phyloP scores from a whole-genome alignment of 2,329 filamentous ascomycete species.

The Pseudogymnoascus pannorum region DNA sequence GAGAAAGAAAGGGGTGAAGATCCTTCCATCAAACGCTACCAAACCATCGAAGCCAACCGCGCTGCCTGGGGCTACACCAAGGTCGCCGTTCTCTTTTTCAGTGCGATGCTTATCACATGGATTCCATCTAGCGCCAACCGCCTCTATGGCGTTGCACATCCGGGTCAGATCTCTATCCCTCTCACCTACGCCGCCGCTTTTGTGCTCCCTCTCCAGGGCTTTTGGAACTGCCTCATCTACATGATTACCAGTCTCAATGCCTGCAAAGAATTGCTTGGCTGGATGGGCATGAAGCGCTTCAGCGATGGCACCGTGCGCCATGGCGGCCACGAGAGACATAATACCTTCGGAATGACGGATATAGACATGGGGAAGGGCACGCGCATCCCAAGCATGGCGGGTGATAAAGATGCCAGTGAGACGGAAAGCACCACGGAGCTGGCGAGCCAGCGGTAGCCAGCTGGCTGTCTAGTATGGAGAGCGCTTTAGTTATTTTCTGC shows the following conservation, averaged over 20 bases:
- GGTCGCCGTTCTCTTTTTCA: slow-evolving; percentile 64
- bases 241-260: slow-evolving; percentile 60
- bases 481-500: not conserved
- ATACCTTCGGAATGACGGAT: not conserved
- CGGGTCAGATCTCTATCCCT: slow-evolving; percentile 42
- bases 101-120: slow-evolving; percentile 65
- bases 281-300: not conserved
- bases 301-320: not conserved
- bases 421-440: not conserved
- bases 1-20: not conserved
- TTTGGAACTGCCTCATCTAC: slow-evolving; percentile 81
- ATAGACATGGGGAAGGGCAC: slow-evolving; percentile 1
- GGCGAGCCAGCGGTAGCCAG: not conserved
- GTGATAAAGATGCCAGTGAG: not conserved
- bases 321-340: not conserved
- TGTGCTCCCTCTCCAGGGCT: slow-evolving; percentile 73
- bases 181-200: slow-evolving; percentile 65
- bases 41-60: slow-evolving; percentile 38
- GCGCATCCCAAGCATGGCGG: slow-evolving; percentile 3
- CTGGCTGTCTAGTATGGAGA: not conserved
- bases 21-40: not conserved
- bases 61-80: slow-evolving; percentile 65
- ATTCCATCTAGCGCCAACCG: slow-evolving; percentile 72
- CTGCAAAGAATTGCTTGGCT: slow-evolving; percentile 40
- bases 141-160: slow-evolving; percentile 59